Evolutionary conservation across 208 protist species (phyloP).

Genomic region (Hexamita inflata): DNA sequence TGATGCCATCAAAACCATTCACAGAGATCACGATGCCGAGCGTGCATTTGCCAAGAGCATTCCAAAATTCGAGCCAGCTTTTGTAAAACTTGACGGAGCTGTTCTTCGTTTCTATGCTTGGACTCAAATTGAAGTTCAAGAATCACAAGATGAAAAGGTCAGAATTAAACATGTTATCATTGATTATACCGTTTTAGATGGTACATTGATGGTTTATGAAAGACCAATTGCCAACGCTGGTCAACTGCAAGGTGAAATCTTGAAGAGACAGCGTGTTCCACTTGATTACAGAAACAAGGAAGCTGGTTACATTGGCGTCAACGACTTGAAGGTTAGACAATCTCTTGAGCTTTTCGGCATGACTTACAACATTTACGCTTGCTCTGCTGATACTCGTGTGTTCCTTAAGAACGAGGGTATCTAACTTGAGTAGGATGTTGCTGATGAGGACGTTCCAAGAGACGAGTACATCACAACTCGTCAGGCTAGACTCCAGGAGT

Average conservation of each 20-base stretch:
- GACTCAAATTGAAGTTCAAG: slow-evolving; percentile 71
- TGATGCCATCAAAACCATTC: not conserved
- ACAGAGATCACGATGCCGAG: not conserved
- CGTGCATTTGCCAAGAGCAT: not conserved
- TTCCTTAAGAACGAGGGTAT: slow-evolving; percentile 64
- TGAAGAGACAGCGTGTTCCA: slow-evolving; percentile 64
- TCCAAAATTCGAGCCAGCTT: slow-evolving; percentile 51
- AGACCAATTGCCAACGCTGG: slow-evolving; percentile 68
- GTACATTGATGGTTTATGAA: slow-evolving; percentile 71
- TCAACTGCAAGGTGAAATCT: slow-evolving; percentile 62
- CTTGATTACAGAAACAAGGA: slow-evolving; percentile 48
- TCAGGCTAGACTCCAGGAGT: not conserved
- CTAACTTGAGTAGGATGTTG: slow-evolving; percentile 53
- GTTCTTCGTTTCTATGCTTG: slow-evolving; percentile 79
- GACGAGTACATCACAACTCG: not conserved
- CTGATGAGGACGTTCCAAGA: slow-evolving; percentile 50
- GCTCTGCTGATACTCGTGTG: slow-evolving; percentile 69
- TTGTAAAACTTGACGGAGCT: slow-evolving; percentile 69
- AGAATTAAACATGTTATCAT: slow-evolving; percentile 71
- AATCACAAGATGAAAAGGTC: slow-evolving; percentile 61
- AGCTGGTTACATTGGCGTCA: slow-evolving; percentile 60
- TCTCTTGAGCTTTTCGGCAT: slow-evolving; percentile 61
- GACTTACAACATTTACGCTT: slow-evolving; percentile 69
- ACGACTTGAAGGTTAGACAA: slow-evolving; percentile 66
- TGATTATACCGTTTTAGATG: slow-evolving; percentile 72